Evolutionary conservation across 495 filamentous ascomycete genomes (phyloP), one percentile per base, ranked within the genome.

Genomic region (Delitschia confertaspora): DNA sequence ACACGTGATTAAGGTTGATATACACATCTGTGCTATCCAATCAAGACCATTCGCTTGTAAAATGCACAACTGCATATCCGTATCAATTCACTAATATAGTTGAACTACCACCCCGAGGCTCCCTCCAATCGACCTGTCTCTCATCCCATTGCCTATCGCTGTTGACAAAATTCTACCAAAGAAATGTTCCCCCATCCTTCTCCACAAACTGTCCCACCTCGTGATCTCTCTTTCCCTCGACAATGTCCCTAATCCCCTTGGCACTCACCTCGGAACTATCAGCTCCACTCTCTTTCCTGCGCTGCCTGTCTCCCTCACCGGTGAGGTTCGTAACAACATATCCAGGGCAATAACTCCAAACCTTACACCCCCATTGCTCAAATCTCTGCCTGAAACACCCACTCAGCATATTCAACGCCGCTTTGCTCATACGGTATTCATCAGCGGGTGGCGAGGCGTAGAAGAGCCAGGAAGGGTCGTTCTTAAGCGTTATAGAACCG

Each of bases 291-390:
- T 51, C 30, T 19, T 41, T 57, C 38, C 35, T 61, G 8, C 53
- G 33, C 17, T 54, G 45, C 24, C 60, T 53, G 16, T 65, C 64
- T 5, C 49, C 54, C 33, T 42, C 47, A 3, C 64, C 64, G 17
- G 64, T 53, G 25, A 71, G 45, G 26, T 64, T 60, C 6, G 63
- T 65, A 22, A 61, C 45, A 26, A 68, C 65, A 17, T 64, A 57
- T 10, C 59, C 59, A 0, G 59, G 59, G 31, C 48, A 53, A 24
- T 29, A 46, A 5, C 24, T 11, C 36, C 64, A 69, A 3, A 63
- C 44, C 45, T 57, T 61, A 2, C 57, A 26, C 0, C 60, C 56
- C 18, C 46, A 13, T 19, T 27, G 16, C 4, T 46, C 48, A 20
- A 45, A 53, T 4, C 31, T 34, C n/a, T 18, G 16, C 0, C 14